A percentile compares a stretch with the other conserved stretches of the same genome.
Evolutionary conservation across 495 filamentous ascomycete genomes (phyloP).

Genomic region (Saxophila tyrrhenica): DNA sequence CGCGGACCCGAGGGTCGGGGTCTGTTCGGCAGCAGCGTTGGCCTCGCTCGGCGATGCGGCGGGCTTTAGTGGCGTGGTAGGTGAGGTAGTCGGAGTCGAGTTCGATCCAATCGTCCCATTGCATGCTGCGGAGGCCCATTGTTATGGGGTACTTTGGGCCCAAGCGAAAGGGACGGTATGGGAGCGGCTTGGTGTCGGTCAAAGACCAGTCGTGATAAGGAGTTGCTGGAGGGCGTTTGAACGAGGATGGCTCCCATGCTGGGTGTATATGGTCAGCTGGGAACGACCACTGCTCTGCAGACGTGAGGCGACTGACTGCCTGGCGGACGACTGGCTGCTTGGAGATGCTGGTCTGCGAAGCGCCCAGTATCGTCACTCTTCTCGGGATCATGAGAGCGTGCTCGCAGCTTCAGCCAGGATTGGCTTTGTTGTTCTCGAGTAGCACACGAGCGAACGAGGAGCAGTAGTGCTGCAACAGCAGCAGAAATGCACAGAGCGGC

Average conservation of each 20-base stretch:
- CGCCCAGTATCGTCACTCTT: constrained; percentile 18
- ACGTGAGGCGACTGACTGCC: constrained; percentile 30
- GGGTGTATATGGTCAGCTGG: no score
- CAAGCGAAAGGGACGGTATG: constrained; percentile 77
- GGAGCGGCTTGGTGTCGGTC: constrained; percentile 58
- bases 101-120: constrained; percentile 79
- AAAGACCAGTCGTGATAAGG: constrained; percentile 67
- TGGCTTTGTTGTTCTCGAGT: background rate
- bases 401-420: constrained; percentile 3
- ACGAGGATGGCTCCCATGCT: constrained; percentile 63
- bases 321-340: constrained; percentile 18
- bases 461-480: background rate
- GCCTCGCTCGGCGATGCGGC: constrained; percentile 60
- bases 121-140: constrained; percentile 70
- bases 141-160: constrained; percentile 66
- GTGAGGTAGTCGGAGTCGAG: constrained; percentile 72
- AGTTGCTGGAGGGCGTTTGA: constrained; percentile 52
- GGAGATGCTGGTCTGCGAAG: constrained; percentile 13
- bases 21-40: constrained; percentile 58
- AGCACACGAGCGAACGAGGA: background rate
- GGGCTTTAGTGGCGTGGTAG: constrained; percentile 64
- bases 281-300: no score
- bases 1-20: constrained; percentile 51
- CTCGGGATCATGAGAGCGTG: constrained; percentile 26
- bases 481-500: background rate